phyloP scores from a whole-genome alignment of 306 rosid genomes.

The Styphnolobium japonicum region DNA sequence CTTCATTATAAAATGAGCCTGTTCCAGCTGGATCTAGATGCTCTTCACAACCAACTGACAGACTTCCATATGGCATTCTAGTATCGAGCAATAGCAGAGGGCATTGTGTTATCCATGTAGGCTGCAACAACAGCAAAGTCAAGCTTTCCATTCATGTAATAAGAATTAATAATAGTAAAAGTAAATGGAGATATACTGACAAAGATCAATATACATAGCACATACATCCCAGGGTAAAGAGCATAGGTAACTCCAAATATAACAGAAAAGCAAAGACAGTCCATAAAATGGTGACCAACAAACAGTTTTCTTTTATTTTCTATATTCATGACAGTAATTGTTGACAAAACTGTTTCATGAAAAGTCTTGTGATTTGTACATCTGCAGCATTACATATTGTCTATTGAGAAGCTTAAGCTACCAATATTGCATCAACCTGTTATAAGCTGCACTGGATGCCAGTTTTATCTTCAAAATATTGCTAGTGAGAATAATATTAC shows the following conservation, averaged over 20 bases:
- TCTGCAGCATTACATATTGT: background rate
- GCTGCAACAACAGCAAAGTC: constrained; percentile 45
- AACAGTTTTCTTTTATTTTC: background rate
- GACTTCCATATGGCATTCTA: constrained; percentile 79
- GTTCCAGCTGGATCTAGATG: constrained; percentile 83
- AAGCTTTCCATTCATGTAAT: constrained; percentile 23
- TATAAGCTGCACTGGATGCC: background rate
- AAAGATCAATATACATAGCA: background rate
- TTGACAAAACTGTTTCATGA: background rate
- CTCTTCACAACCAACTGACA: constrained; percentile 79
- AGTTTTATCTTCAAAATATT: too few relatives aligned
- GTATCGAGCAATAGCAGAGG: constrained; percentile 84
- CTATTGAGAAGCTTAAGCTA: constrained; percentile 4
- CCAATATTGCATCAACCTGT: background rate
- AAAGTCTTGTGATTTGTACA: background rate
- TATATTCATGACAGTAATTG: background rate
- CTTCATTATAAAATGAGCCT: constrained; percentile 78
- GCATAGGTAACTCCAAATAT: background rate
- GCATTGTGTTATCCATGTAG: constrained; percentile 82
- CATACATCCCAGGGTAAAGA: background rate
- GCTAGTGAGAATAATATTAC: too few relatives aligned
- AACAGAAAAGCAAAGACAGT: background rate
- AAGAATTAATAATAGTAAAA: constrained; percentile 11
- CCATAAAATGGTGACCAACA: background rate
- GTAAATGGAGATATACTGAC: background rate